Evolutionary conservation across 352 stramenopile species (phyloP).

Genomic region (Phytophthora quininea): DNA sequence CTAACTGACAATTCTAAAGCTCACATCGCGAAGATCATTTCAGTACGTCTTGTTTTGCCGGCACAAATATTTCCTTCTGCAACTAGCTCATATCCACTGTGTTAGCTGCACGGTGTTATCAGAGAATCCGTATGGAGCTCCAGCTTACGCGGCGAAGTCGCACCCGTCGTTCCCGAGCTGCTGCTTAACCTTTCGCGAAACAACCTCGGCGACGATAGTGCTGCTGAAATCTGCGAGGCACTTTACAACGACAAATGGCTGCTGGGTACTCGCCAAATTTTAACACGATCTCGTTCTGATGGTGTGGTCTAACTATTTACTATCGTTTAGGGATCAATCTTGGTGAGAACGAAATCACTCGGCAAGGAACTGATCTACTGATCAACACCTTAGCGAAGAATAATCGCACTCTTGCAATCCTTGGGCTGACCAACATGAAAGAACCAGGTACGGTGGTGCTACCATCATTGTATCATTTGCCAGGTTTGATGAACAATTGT

Average conservation of each 20-base stretch:
- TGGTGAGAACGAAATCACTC: conserved; percentile 45
- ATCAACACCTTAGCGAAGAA: conserved; percentile 43
- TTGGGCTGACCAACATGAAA: conserved; percentile 41
- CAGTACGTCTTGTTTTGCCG: conserved; percentile 27
- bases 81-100: not conserved
- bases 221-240: conserved; percentile 47
- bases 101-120: conserved; percentile 54
- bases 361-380: conserved; percentile 31
- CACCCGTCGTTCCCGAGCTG: conserved; percentile 23
- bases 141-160: conserved; percentile 49
- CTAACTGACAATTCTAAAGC: conserved; percentile 59
- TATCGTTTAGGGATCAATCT: conserved; percentile 47
- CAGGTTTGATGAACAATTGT: too few species aligned
- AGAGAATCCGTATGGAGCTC: conserved; percentile 63
- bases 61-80: not conserved
- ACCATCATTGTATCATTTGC: too few species aligned
- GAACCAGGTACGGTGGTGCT: conserved; percentile 22
- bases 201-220: conserved; percentile 42
- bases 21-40: conserved; percentile 68
- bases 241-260: conserved; percentile 77
- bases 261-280: conserved; percentile 32
- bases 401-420: conserved; percentile 56
- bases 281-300: not conserved
- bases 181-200: conserved; percentile 63
- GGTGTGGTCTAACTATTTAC: not conserved